Evolutionary conservation across 2,329 filamentous ascomycete species (phyloP).

Genomic region (Sporothrix luriei): DNA sequence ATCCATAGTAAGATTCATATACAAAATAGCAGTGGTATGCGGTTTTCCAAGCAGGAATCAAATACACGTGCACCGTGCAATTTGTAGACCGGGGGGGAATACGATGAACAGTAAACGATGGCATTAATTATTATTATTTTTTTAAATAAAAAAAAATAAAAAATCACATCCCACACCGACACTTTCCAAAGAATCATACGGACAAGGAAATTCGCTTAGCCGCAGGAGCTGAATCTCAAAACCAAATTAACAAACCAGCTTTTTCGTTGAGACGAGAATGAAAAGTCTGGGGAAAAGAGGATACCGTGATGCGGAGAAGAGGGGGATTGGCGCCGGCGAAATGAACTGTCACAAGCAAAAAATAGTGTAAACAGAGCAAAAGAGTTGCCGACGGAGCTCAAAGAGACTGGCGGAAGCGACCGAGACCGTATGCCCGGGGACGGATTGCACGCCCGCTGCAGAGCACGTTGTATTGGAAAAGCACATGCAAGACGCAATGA

Average conservation of each 20-base stretch:
- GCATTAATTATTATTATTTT: no score
- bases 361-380: background rate
- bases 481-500: conserved; percentile 8
- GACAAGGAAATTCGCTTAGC: background rate
- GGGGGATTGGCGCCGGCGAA: background rate
- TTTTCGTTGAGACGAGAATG: background rate
- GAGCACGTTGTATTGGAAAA: background rate
- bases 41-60: background rate
- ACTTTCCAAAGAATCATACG: background rate
- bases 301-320: conserved; percentile 18
- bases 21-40: background rate
- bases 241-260: background rate
- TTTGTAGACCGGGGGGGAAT: no score
- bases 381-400: background rate
- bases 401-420: conserved; percentile 1
- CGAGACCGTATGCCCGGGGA: background rate
- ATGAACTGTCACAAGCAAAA: conserved; percentile 23
- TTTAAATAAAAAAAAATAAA: background rate
- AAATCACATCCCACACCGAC: no score
- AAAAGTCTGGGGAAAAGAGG: conserved; percentile 19
- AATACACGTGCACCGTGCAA: background rate
- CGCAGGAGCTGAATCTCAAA: background rate
- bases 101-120: no score
- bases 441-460: no score
- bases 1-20: no score